Evolutionary conservation across 805 yeast genomes (phyloP), one percentile per base, ranked within the genome.

Genomic region (Geotrichum ghanense): DNA sequence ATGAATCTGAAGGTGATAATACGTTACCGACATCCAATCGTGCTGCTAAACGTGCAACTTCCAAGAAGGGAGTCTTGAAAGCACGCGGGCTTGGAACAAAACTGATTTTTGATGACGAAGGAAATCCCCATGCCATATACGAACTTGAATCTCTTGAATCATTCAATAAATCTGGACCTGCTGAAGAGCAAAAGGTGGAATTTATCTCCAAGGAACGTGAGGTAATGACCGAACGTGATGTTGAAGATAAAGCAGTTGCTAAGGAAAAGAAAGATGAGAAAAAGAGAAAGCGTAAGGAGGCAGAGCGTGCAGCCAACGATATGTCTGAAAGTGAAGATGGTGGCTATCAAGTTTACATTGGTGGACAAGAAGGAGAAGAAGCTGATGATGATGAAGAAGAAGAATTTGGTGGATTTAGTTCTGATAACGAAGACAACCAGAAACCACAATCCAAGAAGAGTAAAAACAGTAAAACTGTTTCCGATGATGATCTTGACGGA

Each of bases 141-240:
- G 97, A 90, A 65, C 71, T 92, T 50, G 88, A 86, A 60, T 85
- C 83, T 54, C 97, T 87, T 64, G 92, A 80, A 37, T 95, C 84
- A 49, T 92, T 92, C 74, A 74, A 64, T 51, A 77, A 75, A 51
- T 71, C 69, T 27, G 89, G 85, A 39, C 83, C 77, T 56, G 88
- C 89, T 1, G 69, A 68, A 45, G 65, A 61, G 7, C 94, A 86
- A 66, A 83, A 84, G 65, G 65, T 70, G 37, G 73, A 76, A 51
- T 92, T 78, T 56, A 75, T 92, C 41, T 64, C 53, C 12, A 75
- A 74, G 52, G 97, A 88, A 64, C 59, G 78, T 23, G 75, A 73
- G 52, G 72, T 67, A 3, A 86, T 92, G 96, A 68, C 69, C 44
- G 67, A 62, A 3, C 83, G 79, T 2, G 98, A 92, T 68, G 64